phyloP scores from a whole-genome alignment of 352 stramenopile genomes.

The Phytopythium delawarense region DNA sequence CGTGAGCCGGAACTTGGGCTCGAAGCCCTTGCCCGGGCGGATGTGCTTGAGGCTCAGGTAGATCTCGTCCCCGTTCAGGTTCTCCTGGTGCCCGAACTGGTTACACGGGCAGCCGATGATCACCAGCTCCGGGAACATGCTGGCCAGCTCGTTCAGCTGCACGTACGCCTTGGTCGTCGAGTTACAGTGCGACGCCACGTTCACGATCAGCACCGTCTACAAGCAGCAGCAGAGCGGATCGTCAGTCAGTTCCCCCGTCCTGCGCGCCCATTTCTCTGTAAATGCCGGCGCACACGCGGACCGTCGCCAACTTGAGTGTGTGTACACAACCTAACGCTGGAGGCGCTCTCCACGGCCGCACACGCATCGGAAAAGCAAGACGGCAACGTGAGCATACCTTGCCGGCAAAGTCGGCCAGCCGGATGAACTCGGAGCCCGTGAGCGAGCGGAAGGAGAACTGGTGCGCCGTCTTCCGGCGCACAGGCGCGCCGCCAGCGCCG shows the following conservation, averaged over 20 bases:
- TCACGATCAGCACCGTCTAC: slow-evolving; percentile 59
- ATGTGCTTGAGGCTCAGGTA: slow-evolving; percentile 71
- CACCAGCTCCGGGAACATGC: slow-evolving; percentile 58
- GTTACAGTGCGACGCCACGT: slow-evolving; percentile 81
- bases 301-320: neutral
- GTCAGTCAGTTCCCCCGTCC: neutral
- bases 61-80: slow-evolving; percentile 77
- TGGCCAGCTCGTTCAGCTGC: slow-evolving; percentile 65
- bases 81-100: slow-evolving; percentile 82
- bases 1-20: slow-evolving; percentile 63
- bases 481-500: neutral
- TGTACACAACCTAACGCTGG: neutral
- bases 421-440: slow-evolving; percentile 51
- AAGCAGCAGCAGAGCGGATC: neutral
- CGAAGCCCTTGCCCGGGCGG: slow-evolving; percentile 65
- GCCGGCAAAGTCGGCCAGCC: slow-evolving; percentile 58
- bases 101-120: slow-evolving; percentile 78
- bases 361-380: too few species aligned
- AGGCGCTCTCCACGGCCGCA: neutral
- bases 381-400: slow-evolving; percentile 19
- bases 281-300: neutral
- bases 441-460: slow-evolving; percentile 77
- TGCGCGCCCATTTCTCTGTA: neutral
- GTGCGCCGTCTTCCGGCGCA: slow-evolving; percentile 56
- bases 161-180: slow-evolving; percentile 69